Percentiles rank a stretch among this genome's conserved stretches.
Evolutionary conservation across 164 flowering plant species (phyloP).

Genomic region (Sextonia rubra): DNA sequence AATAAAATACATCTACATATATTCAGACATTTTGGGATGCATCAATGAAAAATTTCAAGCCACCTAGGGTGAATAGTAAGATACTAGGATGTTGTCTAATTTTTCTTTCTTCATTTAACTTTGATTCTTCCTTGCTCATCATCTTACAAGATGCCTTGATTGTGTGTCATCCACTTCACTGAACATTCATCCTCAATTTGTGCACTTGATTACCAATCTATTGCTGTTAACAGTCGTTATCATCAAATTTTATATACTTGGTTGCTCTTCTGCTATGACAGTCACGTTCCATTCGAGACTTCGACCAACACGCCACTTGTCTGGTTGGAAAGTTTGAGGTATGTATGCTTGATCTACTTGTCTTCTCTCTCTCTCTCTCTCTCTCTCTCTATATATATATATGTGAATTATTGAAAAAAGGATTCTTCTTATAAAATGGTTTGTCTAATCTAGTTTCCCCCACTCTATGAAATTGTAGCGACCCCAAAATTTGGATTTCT

Average conservation of each 20-base stretch:
- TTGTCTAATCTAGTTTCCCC: not conserved
- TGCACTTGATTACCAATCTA: not conserved
- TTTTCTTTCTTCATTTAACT: not conserved
- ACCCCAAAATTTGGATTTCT: not conserved
- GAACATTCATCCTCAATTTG: too few species aligned
- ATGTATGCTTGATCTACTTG: slow-evolving; percentile 9
- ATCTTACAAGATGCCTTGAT: not conserved
- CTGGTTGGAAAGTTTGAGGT: slow-evolving; percentile 91
- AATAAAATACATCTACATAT: too few species aligned
- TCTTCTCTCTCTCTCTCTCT: not conserved
- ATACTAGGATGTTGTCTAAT: too few species aligned
- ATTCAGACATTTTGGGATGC: too few species aligned
- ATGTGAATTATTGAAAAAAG: too few species aligned
- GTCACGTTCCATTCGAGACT: slow-evolving; percentile 91
- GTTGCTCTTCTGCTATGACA: slow-evolving; percentile 13
- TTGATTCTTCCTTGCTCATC: not conserved
- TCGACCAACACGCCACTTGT: slow-evolving; percentile 83
- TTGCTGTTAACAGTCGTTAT: not conserved
- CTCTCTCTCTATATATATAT: too few species aligned
- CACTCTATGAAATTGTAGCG: not conserved
- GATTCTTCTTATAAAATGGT: too few species aligned
- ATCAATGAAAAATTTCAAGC: not conserved
- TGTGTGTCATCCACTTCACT: not conserved
- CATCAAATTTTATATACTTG: not conserved
- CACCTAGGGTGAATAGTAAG: not conserved